These are phyloP conservation scores for Pseudocercospora fuligena DNA, from an alignment of 2,329 filamentous ascomycete species.

Conservation along the genomic window DNA sequence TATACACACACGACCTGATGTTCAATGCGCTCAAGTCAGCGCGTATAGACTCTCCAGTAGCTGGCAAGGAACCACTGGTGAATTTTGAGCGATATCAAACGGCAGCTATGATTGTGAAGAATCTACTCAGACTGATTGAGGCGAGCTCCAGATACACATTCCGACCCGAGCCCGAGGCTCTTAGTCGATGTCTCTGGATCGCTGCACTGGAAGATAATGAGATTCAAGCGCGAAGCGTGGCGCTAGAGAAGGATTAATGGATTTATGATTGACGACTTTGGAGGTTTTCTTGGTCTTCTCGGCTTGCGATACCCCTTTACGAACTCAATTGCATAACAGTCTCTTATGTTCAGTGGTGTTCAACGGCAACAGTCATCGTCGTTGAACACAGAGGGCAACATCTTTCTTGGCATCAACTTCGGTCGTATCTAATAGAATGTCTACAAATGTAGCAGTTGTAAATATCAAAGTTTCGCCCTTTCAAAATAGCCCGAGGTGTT, in stretches of 20 bases:
- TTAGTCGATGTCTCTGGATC: constrained; percentile 85
- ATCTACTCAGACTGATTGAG: constrained; percentile 76
- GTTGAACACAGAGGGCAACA: not conserved
- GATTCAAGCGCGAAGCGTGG: constrained; percentile 53
- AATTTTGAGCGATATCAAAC: constrained; percentile 84
- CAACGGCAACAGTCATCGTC: not conserved
- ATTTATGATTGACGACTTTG: not conserved
- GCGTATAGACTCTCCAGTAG: constrained; percentile 61
- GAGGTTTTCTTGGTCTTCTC: not conserved
- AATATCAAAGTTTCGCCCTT: not conserved
- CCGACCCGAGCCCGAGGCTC: constrained; percentile 74
- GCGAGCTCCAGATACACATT: constrained; percentile 76
- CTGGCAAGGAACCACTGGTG: constrained; percentile 66
- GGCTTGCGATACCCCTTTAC: not conserved
- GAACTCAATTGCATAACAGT: not conserved
- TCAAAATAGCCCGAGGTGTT: not conserved
- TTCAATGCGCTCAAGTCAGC: constrained; percentile 81
- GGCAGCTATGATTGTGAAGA: constrained; percentile 78
- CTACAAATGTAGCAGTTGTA: not conserved
- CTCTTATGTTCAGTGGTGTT: not conserved
- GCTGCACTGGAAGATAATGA: constrained; percentile 76
- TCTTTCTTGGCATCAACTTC: not conserved
- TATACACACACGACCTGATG: constrained; percentile 81
- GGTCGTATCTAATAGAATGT: not conserved
- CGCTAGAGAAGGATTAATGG: constrained; percentile 33